Conservation (phyloP, 1,284 basidiomycete species). For the Ustilago cynodontis region DNA sequence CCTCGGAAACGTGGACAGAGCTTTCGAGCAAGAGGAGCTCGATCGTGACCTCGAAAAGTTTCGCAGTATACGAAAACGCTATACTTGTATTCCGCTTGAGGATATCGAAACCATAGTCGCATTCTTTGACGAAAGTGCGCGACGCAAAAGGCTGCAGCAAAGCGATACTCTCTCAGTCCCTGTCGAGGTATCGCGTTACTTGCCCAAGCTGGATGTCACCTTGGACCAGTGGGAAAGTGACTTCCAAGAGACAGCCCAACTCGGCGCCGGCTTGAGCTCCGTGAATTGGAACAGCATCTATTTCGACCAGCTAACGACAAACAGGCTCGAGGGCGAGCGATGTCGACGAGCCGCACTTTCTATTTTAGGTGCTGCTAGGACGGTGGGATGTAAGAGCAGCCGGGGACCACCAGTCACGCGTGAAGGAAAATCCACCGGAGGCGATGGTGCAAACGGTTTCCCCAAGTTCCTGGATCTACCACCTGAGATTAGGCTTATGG, state of each 20-base stretch:
- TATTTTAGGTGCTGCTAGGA: constrained; percentile 25
- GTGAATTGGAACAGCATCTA: background rate
- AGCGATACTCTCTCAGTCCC: background rate
- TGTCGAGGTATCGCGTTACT: constrained; percentile 17
- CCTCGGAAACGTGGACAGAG: constrained; percentile 10
- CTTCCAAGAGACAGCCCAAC: constrained; percentile 26
- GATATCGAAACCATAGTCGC: constrained; percentile 20
- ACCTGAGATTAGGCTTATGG: constrained; percentile 32
- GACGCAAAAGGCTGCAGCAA: background rate
- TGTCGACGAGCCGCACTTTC: constrained; percentile 14
- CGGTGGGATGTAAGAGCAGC: constrained; percentile 17
- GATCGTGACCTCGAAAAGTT: constrained; percentile 8
- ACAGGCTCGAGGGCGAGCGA: background rate
- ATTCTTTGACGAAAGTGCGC: constrained; percentile 17
- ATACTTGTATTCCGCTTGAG: constrained; percentile 10
- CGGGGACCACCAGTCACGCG: too few species aligned
- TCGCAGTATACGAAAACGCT: constrained; percentile 10
- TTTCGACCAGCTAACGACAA: background rate
- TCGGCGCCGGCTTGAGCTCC: constrained; percentile 10
- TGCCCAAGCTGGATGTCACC: constrained; percentile 7
- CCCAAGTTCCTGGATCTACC: constrained; percentile 33
- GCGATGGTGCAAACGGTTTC: background rate
- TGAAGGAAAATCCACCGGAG: too few species aligned
- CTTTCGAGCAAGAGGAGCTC: constrained; percentile 1
- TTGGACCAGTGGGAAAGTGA: constrained; percentile 34